phyloP scores from a whole-genome alignment of 106 monocot species.

The Phalaenopsis aphrodite region DNA sequence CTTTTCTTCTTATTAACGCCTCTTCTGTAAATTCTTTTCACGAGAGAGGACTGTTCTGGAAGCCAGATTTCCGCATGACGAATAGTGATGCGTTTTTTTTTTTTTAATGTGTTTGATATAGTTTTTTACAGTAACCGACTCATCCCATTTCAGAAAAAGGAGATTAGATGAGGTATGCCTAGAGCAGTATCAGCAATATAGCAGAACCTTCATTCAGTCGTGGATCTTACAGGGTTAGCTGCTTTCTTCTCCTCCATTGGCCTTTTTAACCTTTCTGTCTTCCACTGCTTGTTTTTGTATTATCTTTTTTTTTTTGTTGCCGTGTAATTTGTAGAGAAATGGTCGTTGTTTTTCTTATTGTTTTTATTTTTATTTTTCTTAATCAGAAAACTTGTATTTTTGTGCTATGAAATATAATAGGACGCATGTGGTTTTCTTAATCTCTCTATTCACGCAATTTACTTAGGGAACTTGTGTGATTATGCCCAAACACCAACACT shows the following conservation, averaged over 20 bases:
- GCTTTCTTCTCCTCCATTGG: background rate
- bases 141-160: conserved; percentile 36
- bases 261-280: background rate
- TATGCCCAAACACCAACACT: no score
- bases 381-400: no score
- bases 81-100: background rate
- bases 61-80: background rate
- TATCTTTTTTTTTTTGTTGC: no score
- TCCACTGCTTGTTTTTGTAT: background rate
- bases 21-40: background rate
- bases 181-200: conserved; percentile 81
- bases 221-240: conserved; percentile 85
- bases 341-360: no score
- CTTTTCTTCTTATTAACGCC: background rate
- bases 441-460: no score
- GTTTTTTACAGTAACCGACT: background rate
- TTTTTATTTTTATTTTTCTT: no score
- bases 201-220: conserved; percentile 83
- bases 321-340: no score
- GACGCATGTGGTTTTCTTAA: no score
- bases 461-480: no score
- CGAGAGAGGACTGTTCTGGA: background rate
- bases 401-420: no score
- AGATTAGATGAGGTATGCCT: conserved; percentile 93
- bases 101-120: background rate